These are phyloP conservation scores for Pythium aquatile DNA, from an alignment of 352 stramenopile species.

Conservation along the genomic window DNA sequence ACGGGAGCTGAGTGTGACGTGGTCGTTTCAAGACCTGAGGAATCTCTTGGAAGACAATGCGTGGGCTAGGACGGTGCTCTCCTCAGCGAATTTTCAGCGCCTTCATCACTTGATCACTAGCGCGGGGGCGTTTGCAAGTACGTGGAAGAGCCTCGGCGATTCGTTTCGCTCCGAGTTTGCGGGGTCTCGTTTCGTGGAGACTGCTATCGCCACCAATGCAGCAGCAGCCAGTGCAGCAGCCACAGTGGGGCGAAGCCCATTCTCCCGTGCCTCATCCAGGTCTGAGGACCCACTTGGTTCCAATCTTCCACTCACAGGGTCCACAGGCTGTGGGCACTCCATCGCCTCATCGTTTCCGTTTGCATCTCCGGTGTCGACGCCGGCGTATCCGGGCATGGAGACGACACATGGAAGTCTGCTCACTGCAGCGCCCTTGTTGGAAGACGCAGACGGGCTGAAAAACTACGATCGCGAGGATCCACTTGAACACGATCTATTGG, in stretches of 20 bases:
- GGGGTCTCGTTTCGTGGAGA: constrained; percentile 15
- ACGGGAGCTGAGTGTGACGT: constrained; percentile 44
- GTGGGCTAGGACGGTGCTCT: constrained; percentile 40
- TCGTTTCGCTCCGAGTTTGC: constrained; percentile 62
- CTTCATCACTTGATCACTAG: constrained; percentile 34
- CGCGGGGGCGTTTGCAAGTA: constrained; percentile 37
- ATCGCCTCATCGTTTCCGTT: constrained; percentile 28
- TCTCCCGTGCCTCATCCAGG: constrained; percentile 4
- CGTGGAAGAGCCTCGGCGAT: constrained; percentile 50
- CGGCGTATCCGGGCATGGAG: constrained; percentile 7
- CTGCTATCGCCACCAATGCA: neutral
- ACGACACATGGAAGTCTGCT: constrained; percentile 3
- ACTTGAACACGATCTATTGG: constrained; percentile 47
- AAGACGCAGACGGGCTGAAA: neutral
- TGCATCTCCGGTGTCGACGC: constrained; percentile 20
- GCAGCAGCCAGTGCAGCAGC: constrained; percentile 1
- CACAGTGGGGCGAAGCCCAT: neutral
- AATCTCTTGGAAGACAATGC: constrained; percentile 39
- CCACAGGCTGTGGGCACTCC: constrained; percentile 2
- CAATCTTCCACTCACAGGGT: neutral
- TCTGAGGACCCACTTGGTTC: neutral
- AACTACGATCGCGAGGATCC: constrained; percentile 33
- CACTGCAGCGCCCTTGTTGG: neutral
- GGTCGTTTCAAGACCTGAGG: constrained; percentile 34
- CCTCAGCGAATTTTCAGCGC: constrained; percentile 26